Evolutionary conservation across 352 stramenopile genomes (phyloP).

Genomic region (Thraustotheca clavata): DNA sequence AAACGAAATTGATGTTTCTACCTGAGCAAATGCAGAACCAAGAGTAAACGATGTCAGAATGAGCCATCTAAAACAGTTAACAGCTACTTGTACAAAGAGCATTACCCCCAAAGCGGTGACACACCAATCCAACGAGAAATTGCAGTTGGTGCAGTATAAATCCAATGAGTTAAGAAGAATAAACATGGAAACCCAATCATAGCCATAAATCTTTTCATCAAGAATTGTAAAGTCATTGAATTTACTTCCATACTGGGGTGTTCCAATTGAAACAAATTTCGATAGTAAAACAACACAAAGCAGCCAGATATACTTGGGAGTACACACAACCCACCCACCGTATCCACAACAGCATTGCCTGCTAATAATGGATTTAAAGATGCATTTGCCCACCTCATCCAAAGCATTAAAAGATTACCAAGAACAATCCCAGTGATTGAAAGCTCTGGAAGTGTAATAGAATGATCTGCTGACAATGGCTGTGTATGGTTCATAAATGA

Average conservation of each 20-base stretch:
- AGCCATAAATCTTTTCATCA: no score
- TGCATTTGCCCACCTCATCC: slow-evolving; percentile 7
- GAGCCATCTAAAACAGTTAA: slow-evolving; percentile 3
- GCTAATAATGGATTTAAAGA: no score
- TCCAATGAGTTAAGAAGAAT: slow-evolving; percentile 17
- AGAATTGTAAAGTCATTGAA: no score
- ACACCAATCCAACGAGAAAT: slow-evolving; percentile 11
- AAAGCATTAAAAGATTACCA: background rate
- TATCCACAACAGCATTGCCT: background rate
- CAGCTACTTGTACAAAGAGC: background rate
- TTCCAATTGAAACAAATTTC: background rate
- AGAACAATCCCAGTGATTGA: background rate
- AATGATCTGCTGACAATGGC: background rate
- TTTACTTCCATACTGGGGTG: no score
- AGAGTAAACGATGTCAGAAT: background rate
- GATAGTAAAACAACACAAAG: background rate
- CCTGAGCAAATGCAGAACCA: background rate
- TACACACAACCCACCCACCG: slow-evolving; percentile 9
- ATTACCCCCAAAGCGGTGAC: background rate
- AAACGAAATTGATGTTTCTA: background rate
- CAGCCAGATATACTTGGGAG: background rate
- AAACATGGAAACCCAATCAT: background rate
- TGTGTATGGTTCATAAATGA: background rate
- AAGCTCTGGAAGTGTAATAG: background rate
- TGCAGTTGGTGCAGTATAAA: background rate